Base-by-base conservation (phyloP, 176 grass and related monocot species). In the Alloteropsis semialata region DNA sequence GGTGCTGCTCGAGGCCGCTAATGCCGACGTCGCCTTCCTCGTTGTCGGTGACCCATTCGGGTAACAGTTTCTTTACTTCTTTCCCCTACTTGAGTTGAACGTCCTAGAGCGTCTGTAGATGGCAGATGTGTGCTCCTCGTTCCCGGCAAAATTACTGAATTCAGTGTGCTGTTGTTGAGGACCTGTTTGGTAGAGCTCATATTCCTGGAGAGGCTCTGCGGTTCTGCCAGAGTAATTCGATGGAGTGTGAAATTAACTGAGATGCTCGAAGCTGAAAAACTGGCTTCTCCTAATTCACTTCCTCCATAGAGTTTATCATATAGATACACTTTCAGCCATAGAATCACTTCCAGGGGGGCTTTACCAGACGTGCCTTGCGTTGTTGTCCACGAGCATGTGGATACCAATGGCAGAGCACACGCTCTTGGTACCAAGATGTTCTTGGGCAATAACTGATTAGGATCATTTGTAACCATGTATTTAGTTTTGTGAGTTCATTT, bases 1-100 rank as follows among this genome's bases (percentile, higher is more conserved):
- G 60, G 81, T 98, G 77, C 78, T 98, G 38, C 25, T 16, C 18
- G 89, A 92, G 80, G 93, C 93, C 2, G 33, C 43, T 0, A 80
- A 88, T 12, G 74, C 60, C 0, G 91, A 98, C 39, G 76, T 96
- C 0, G 92, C 93, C 22, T 98, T 98, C 90, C 93, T 95, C 0
- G 89, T 98, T 22, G 96, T 98, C 1, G 96, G 96, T 13, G 96
- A 98, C 85, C 96, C 91, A 29, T 98, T 98, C 54, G 96, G 96
- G 96, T 95, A 95, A 63, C 37, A 41, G 3, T 60, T 75, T 36
- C 56, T 29, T 17, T 30, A 3, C 9, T 66, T 45, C 16, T 65
- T 62, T 54, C 7, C 14, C 0, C 2, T 74, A 21, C 15, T 45
- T 80, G 16, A 53, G 13, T 46, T 69, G 7, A 3, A 16, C 33